phyloP scores from a whole-genome alignment of 768 basidiomycete genomes.

The Tricholoma hemisulphureum region DNA sequence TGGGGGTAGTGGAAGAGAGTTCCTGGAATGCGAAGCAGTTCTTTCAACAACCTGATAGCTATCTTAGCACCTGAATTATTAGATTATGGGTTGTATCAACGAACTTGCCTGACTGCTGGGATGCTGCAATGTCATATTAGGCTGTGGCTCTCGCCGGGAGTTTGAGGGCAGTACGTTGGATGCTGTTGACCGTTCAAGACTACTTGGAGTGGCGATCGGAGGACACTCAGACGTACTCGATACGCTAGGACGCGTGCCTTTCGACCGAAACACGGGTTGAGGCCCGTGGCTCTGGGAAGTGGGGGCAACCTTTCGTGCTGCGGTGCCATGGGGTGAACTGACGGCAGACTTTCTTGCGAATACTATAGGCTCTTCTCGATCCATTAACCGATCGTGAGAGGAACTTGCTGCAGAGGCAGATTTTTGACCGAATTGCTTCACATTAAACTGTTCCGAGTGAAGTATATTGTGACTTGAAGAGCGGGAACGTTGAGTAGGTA shows the following conservation, averaged over 20 bases:
- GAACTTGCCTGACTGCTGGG: background rate
- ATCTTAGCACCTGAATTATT: background rate
- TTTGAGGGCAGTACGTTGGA: background rate
- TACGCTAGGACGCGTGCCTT: slow-evolving; percentile 1
- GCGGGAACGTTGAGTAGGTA: background rate
- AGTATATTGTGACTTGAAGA: background rate
- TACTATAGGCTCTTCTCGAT: slow-evolving; percentile 2
- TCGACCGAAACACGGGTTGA: background rate
- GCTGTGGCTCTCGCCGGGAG: background rate
- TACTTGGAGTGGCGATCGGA: background rate
- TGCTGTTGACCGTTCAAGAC: background rate
- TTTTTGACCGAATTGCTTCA: background rate
- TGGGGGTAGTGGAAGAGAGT: background rate
- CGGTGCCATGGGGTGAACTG: background rate
- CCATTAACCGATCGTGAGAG: slow-evolving; percentile 9
- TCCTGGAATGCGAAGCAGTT: background rate
- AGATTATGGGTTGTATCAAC: background rate
- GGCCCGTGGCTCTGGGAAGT: background rate
- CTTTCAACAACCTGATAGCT: background rate
- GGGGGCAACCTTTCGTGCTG: slow-evolving; percentile 1
- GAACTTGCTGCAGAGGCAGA: background rate
- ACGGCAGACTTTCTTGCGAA: slow-evolving; percentile 12
- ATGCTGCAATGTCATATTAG: background rate
- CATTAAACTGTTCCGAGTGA: background rate
- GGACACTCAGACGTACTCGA: background rate